Evolutionary conservation across 805 yeast genomes (phyloP).

Genomic region (Yamadazyma phyllophila): DNA sequence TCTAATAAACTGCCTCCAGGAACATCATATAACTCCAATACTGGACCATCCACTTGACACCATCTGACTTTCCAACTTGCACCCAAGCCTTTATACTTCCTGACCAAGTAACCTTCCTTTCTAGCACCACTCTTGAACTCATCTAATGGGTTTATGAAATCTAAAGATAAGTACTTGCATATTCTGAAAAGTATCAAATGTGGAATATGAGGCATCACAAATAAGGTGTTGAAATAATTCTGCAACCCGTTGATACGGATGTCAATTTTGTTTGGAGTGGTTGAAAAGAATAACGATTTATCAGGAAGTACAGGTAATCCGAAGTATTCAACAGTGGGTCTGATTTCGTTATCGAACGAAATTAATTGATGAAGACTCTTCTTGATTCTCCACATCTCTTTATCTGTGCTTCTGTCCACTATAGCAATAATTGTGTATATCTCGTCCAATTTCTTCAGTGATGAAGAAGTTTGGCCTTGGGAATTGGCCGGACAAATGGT

Average conservation of each 20-base stretch:
- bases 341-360: slow-evolving; percentile 58
- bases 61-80: slow-evolving; percentile 66
- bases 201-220: slow-evolving; percentile 58
- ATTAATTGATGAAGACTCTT: slow-evolving; percentile 62
- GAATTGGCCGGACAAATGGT: slow-evolving; percentile 21
- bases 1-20: slow-evolving; percentile 58
- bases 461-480: slow-evolving; percentile 21
- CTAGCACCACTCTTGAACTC: slow-evolving; percentile 50
- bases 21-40: slow-evolving; percentile 53
- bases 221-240: slow-evolving; percentile 57
- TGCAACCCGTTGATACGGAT: slow-evolving; percentile 53
- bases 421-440: slow-evolving; percentile 62
- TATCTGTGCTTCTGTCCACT: slow-evolving; percentile 55
- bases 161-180: slow-evolving; percentile 65
- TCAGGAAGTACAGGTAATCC: slow-evolving; percentile 69
- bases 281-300: slow-evolving; percentile 50
- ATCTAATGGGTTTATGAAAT: slow-evolving; percentile 60
- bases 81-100: slow-evolving; percentile 64
- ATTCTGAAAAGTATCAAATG: slow-evolving; percentile 48
- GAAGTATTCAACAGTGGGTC: slow-evolving; percentile 49
- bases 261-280: slow-evolving; percentile 66
- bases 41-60: slow-evolving; percentile 63
- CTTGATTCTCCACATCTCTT: slow-evolving; percentile 72
- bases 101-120: slow-evolving; percentile 64
- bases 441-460: slow-evolving; percentile 50